Conservation (phyloP, 208 protist genomes). For the Endotrypanum monterogeii region DNA sequence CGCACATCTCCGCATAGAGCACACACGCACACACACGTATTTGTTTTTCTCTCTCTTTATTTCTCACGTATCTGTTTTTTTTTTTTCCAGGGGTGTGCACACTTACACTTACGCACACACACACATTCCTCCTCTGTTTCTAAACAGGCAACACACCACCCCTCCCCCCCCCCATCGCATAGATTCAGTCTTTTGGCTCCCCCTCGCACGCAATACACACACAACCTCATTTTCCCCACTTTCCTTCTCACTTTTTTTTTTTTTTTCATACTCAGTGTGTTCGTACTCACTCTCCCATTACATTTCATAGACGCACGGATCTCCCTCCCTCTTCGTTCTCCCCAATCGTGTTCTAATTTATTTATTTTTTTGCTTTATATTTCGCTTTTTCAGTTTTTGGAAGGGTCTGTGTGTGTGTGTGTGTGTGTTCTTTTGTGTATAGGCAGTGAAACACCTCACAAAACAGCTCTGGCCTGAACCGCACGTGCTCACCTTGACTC, state of each 20-base stretch:
- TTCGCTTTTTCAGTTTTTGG: too few relatives aligned
- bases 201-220: neutral
- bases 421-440: too few relatives aligned
- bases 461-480: neutral
- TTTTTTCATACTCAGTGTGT: slow-evolving; percentile 6
- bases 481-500: neutral
- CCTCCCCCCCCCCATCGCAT: neutral
- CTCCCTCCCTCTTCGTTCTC: too few relatives aligned
- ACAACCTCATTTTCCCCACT: neutral
- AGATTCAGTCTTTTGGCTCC: neutral
- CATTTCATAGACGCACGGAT: neutral
- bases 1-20: slow-evolving; percentile 5
- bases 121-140: slow-evolving; percentile 7
- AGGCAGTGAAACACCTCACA: neutral
- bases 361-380: too few relatives aligned
- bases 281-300: neutral
- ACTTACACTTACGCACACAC: neutral
- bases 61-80: neutral
- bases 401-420: too few relatives aligned
- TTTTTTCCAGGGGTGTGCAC: neutral
- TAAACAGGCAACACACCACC: slow-evolving; percentile 10
- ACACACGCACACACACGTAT: slow-evolving; percentile 2
- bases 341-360: too few relatives aligned
- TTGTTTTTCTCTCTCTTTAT: neutral
- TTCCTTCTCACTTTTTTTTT: slow-evolving; percentile 14